Conservation (phyloP, 257 asterid species). For the Solanum appendiculatum region DNA sequence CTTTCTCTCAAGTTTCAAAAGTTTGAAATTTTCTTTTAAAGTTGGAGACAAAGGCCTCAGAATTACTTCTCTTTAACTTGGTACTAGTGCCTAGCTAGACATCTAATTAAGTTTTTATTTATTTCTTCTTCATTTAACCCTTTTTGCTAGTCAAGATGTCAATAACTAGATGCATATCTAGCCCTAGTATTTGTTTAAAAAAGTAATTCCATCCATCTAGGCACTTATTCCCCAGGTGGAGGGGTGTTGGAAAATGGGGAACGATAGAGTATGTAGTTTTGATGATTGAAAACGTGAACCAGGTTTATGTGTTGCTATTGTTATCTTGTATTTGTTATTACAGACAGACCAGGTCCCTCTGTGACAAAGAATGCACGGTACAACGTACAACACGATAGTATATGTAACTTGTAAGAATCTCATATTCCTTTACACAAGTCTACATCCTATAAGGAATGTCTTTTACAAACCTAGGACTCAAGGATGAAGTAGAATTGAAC, state of each 20-base stretch:
- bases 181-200: neutral
- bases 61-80: neutral
- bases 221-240: neutral
- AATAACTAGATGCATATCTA: neutral
- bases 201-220: neutral
- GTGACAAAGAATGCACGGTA: neutral
- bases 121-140: neutral
- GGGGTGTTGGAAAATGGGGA: neutral
- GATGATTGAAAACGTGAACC: neutral
- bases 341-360: neutral
- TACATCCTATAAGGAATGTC: neutral
- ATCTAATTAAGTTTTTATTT: neutral
- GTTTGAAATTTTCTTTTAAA: neutral
- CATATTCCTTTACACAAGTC: neutral
- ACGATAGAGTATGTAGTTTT: neutral
- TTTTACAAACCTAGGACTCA: neutral
- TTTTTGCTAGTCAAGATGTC: neutral
- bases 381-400: neutral
- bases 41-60: neutral
- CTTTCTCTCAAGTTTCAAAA: neutral
- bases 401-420: neutral
- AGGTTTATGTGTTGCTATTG: neutral
- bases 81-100: neutral
- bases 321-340: neutral
- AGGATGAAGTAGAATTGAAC: neutral